phyloP scores from a whole-genome alignment of 2,329 filamentous ascomycete genomes.

The Aureobasidium namibiae region DNA sequence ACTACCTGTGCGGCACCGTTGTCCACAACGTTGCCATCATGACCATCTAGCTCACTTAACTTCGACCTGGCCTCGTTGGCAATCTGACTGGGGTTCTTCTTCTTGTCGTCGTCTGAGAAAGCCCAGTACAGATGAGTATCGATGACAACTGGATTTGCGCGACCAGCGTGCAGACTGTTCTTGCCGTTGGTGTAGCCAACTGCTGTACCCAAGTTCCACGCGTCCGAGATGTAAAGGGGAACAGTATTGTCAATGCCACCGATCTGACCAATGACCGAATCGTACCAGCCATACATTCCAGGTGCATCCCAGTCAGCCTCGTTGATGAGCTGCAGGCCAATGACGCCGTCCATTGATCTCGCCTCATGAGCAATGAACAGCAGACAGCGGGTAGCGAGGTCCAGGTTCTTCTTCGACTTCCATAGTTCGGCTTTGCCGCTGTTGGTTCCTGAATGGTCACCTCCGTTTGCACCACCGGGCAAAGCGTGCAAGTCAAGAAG shows the following conservation, averaged over 20 bases:
- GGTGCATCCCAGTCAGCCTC: slow-evolving; percentile 44
- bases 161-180: slow-evolving; percentile 25
- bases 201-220: slow-evolving; percentile 43
- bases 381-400: slow-evolving; percentile 40
- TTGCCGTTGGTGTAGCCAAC: slow-evolving; percentile 38
- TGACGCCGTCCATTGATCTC: slow-evolving; percentile 35
- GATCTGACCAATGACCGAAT: slow-evolving; percentile 40
- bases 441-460: slow-evolving; percentile 50
- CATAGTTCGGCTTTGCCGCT: slow-evolving; percentile 45
- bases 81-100: slow-evolving; percentile 44
- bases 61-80: slow-evolving; percentile 37
- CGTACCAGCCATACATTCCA: slow-evolving; percentile 51
- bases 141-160: slow-evolving; percentile 43
- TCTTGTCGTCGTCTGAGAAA: slow-evolving; percentile 46
- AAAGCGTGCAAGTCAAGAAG: slow-evolving; percentile 53
- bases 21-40: slow-evolving; percentile 41
- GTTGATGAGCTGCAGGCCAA: slow-evolving; percentile 52
- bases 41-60: slow-evolving; percentile 38
- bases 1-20: slow-evolving; percentile 44
- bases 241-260: slow-evolving; percentile 41
- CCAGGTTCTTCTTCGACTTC: slow-evolving; percentile 35
- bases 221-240: slow-evolving; percentile 52
- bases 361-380: slow-evolving; percentile 45
- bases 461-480: slow-evolving; percentile 49
- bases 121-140: slow-evolving; percentile 55